Base-by-base conservation (phyloP, 495 filamentous ascomycete genomes). In the Gamarada debralockiae region DNA sequence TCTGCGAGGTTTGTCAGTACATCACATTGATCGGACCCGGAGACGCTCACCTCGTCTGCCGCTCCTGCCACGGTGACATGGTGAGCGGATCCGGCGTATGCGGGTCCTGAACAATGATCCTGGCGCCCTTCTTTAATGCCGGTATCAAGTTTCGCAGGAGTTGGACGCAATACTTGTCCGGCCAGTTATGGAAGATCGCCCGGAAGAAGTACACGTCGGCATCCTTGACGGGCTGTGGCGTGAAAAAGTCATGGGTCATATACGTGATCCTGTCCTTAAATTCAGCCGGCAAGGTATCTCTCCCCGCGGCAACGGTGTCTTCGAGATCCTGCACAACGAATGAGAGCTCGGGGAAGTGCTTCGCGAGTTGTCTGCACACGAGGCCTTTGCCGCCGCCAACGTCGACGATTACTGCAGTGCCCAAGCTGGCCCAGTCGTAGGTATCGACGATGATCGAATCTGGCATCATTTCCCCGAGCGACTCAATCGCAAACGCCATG, bases 301-400 rank as follows among this genome's bases (percentile, higher is more conserved):
- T 36, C 66, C 52, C 4, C 27, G 6, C 66, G 73, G 42, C 67
- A 67, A 8, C 63, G 64, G 9, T 76, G 60, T 21, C 70, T 72
- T 46, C 18, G 31, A 72, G 61, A 53, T 83, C 81, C 56, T 83
- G 77, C 15, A 82, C 71, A 5, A 83, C 64, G 48, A 81, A 79
- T 31, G 64, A 57, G 43, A 79, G 65, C 34, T 70, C 63, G 44
- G 66, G 62, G 49, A 73, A 80, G 41, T 36, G 36, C 38, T 58
- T 42, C 22, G 75, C 76, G 34, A 83, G 57, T 13, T 71, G 71
- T 15, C 69, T 64, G 22, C 65, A 66, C 20, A 78, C 75, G 46
- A 79, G 76, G 0, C 80, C 79, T 39, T 74, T 66, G 20, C 67
- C 65, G 3, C 80, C 79, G 29, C 79, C 80, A 1, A 83, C 48